Percentiles rank a stretch among this genome's conserved stretches.
phyloP scores from a whole-genome alignment of 257 asterid genomes.

The Solanum boliviense region DNA sequence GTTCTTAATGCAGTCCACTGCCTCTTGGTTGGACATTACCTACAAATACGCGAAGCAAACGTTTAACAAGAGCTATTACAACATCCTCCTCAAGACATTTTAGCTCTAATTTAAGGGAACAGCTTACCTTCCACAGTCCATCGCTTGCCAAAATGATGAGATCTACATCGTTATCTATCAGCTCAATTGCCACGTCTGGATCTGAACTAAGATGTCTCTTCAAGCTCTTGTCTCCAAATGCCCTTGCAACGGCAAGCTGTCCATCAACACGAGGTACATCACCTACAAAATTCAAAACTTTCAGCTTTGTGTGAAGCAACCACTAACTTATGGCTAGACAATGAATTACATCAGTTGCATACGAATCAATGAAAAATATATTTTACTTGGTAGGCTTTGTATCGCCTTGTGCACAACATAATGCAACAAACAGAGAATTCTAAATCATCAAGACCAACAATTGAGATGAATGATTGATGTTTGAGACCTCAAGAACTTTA shows the following conservation, averaged over 20 bases:
- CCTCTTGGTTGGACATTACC: constrained; percentile 93
- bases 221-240: constrained; percentile 92
- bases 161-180: constrained; percentile 61
- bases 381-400: not conserved
- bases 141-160: constrained; percentile 76
- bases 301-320: not conserved
- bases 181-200: constrained; percentile 50
- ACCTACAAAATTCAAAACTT: constrained; percentile 23
- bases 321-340: not conserved
- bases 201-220: constrained; percentile 81
- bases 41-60: constrained; percentile 2
- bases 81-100: not conserved
- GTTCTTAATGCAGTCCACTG: constrained; percentile 51
- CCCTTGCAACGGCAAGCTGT: constrained; percentile 89
- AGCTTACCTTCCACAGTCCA: constrained; percentile 76
- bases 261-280: constrained; percentile 97
- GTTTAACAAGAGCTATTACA: not conserved
- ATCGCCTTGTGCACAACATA: not conserved
- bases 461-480: not conserved
- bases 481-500: not conserved
- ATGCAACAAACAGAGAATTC: not conserved
- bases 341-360: not conserved
- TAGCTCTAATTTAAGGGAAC: not conserved
- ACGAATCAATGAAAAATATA: not conserved
- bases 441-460: not conserved